These are phyloP conservation scores for Komagataella phaffii DNA, from an alignment of 805 yeast species.

Conservation along the genomic window DNA sequence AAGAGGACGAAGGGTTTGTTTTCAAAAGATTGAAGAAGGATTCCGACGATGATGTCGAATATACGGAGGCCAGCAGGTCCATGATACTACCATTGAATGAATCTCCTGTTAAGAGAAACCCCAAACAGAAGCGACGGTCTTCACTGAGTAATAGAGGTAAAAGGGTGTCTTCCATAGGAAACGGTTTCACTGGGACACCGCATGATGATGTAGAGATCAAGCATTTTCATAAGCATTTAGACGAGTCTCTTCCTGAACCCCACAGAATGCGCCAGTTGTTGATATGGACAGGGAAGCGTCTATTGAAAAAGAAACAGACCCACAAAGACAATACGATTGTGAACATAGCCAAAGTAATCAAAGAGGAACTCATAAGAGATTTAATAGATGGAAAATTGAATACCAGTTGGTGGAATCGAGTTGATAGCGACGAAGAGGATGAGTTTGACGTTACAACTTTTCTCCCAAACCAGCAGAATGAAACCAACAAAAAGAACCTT, in stretches of 20 bases:
- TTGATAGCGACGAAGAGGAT: constrained; percentile 13
- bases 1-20: constrained; percentile 20
- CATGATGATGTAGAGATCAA: constrained; percentile 42
- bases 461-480: constrained; percentile 49
- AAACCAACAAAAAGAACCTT: constrained; percentile 33
- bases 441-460: constrained; percentile 15
- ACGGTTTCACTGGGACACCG: constrained; percentile 56
- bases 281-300: constrained; percentile 52
- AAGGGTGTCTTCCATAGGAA: constrained; percentile 61
- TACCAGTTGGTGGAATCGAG: constrained; percentile 55
- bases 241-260: constrained; percentile 52
- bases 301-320: constrained; percentile 18
- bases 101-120: constrained; percentile 1
- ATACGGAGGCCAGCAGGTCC: not conserved
- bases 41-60: not conserved
- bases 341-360: constrained; percentile 47
- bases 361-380: constrained; percentile 48
- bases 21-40: constrained; percentile 10
- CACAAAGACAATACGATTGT: constrained; percentile 27
- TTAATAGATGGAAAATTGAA: constrained; percentile 43
- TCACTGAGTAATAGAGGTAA: constrained; percentile 53
- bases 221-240: constrained; percentile 51
- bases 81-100: not conserved
- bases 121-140: constrained; percentile 22
- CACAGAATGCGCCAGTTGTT: constrained; percentile 58